These are phyloP conservation scores for Fomes fomentarius DNA, from an alignment of 1,284 basidiomycete genomes.

Conservation along the genomic window DNA sequence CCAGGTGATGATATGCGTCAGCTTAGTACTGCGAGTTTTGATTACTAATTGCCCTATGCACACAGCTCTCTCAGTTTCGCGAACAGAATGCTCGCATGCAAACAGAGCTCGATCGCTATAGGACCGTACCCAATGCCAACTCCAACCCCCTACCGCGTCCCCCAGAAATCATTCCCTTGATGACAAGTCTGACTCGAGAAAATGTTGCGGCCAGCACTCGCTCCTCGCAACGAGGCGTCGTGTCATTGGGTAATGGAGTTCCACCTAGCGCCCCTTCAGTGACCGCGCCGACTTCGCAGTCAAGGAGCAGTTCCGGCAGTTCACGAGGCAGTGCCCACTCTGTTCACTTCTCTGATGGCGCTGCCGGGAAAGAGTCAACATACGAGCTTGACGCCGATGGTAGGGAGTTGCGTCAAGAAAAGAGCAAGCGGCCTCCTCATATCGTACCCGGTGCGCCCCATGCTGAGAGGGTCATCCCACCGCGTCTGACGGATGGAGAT, in stretches of 20 bases:
- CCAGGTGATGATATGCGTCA: background rate
- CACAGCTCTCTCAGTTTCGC: conserved; percentile 5
- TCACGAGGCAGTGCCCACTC: conserved; percentile 5
- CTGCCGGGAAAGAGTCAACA: background rate
- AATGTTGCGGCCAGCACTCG: background rate
- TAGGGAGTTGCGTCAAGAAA: conserved; percentile 20
- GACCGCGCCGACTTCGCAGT: conserved; percentile 4
- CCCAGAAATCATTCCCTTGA: conserved; percentile 19
- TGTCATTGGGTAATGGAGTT: background rate
- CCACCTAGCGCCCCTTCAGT: background rate
- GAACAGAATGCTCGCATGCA: conserved; percentile 23
- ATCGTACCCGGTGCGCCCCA: conserved; percentile 30
- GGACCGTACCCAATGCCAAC: conserved; percentile 11
- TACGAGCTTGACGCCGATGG: conserved; percentile 9
- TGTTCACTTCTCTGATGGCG: conserved; percentile 5
- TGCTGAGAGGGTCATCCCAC: conserved; percentile 23
- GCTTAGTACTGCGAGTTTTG: background rate
- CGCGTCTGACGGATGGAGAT: conserved; percentile 8
- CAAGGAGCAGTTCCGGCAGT: conserved; percentile 4
- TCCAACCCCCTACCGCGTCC: conserved; percentile 28
- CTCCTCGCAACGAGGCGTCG: background rate
- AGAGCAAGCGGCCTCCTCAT: conserved; percentile 19
- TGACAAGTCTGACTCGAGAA: conserved; percentile 12
- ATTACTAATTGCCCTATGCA: background rate
- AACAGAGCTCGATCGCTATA: conserved; percentile 24